Conservation (phyloP, 2,329 filamentous ascomycete species). For the Chrysoporthe puriensis region DNA sequence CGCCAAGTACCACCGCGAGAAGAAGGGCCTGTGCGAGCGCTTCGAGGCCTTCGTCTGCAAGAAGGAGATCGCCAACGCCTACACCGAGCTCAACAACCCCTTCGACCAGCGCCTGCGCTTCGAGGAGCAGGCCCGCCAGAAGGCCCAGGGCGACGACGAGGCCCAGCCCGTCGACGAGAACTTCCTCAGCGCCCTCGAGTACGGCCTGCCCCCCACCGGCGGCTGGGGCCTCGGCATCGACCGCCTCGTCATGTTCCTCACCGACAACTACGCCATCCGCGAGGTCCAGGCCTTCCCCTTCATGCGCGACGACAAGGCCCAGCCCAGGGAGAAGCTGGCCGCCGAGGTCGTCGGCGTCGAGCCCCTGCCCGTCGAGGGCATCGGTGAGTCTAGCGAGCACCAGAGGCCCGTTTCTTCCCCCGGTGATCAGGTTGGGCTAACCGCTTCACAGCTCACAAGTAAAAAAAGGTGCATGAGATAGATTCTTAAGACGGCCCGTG, state of each 20-base stretch:
- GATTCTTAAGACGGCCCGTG: neutral
- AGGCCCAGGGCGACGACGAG: constrained; percentile 96
- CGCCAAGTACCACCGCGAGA: constrained; percentile 88
- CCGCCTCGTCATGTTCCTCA: constrained; percentile 92
- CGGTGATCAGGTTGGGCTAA: neutral
- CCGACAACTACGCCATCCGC: constrained; percentile 93
- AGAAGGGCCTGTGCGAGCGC: constrained; percentile 87
- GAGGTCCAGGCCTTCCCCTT: constrained; percentile 97
- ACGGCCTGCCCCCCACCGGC: constrained; percentile 88
- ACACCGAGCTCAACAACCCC: constrained; percentile 86
- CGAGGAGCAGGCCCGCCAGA: constrained; percentile 94
- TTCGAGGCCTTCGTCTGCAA: constrained; percentile 98
- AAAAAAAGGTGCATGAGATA: neutral
- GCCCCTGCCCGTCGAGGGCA: constrained; percentile 42
- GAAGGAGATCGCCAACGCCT: constrained; percentile 94
- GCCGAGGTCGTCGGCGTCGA: constrained; percentile 39
- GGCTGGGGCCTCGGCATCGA: constrained; percentile 98
- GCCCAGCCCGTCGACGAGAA: constrained; percentile 95
- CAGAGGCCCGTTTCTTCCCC: too few relatives aligned
- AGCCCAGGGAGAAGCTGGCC: constrained; percentile 53
- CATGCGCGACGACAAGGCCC: constrained; percentile 82
- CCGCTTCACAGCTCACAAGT: constrained; percentile 22
- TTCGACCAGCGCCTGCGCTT: constrained; percentile 91
- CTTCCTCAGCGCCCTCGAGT: constrained; percentile 42
- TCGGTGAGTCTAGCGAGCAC: constrained; percentile 35